Conservation (phyloP, 768 basidiomycete genomes). For the Lactarius tabidus region DNA sequence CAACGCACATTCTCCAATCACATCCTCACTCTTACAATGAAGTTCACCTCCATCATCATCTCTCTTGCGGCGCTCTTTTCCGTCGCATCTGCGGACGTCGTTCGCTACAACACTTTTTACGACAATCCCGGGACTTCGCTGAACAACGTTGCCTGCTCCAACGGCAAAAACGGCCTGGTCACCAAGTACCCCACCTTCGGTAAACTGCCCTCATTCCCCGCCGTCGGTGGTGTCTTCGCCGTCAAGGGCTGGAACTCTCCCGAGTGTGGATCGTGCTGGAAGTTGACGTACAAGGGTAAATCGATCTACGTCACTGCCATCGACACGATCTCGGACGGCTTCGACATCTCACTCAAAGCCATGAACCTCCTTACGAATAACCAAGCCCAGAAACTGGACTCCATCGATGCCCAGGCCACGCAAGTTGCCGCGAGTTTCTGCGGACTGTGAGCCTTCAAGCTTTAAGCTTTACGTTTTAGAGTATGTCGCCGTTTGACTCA, state of each 20-base stretch:
- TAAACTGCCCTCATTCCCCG: conserved; percentile 24
- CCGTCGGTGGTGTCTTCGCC: conserved; percentile 29
- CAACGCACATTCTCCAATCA: background rate
- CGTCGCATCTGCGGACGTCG: background rate
- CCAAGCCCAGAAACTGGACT: background rate
- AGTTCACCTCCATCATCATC: background rate
- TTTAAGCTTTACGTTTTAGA: too few species aligned
- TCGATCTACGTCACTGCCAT: conserved; percentile 31
- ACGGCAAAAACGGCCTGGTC: conserved; percentile 27
- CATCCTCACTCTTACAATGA: background rate
- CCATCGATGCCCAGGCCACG: background rate
- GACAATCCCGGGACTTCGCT: conserved; percentile 19
- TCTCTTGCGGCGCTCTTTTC: background rate
- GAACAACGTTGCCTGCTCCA: conserved; percentile 24
- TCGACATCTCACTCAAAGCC: conserved; percentile 48
- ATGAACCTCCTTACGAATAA: conserved; percentile 48
- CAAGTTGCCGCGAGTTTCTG: background rate
- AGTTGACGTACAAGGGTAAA: conserved; percentile 28
- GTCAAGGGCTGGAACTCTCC: conserved; percentile 32
- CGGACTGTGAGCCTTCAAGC: background rate
- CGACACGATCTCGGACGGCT: conserved; percentile 34
- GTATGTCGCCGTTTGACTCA: too few species aligned
- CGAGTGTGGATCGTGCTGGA: conserved; percentile 19
- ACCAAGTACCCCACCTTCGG: conserved; percentile 22
- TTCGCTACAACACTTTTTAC: conserved; percentile 9